Evolutionary conservation across 75 land plant species (phyloP).

Genomic region (Chamaecyparis obtusa): DNA sequence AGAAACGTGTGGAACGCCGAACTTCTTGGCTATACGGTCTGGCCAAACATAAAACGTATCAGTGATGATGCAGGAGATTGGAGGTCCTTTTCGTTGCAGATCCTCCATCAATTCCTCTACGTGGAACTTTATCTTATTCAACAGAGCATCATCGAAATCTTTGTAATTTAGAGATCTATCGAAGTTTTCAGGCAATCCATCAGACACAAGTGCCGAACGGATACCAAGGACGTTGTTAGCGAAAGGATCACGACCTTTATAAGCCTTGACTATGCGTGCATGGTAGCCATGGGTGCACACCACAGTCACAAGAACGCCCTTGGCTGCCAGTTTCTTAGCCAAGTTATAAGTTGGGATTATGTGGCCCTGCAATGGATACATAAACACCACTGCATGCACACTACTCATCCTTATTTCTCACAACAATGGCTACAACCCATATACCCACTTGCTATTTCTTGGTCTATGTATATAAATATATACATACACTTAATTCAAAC

Average conservation of each 20-base stretch:
- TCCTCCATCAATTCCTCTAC: conserved; percentile 28
- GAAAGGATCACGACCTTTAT: neutral
- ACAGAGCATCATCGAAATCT: conserved; percentile 21
- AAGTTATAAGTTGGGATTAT: conserved; percentile 19
- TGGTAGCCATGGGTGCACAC: too few species aligned
- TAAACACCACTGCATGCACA: conserved; percentile 8
- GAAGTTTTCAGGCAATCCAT: neutral
- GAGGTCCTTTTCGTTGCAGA: too few species aligned
- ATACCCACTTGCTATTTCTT: too few species aligned
- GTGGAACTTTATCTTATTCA: conserved; percentile 25
- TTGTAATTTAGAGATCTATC: conserved; percentile 42
- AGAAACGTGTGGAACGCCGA: too few species aligned
- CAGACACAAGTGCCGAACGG: conserved; percentile 21
- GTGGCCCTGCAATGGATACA: conserved; percentile 30
- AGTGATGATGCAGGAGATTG: too few species aligned
- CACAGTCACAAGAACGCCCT: too few species aligned
- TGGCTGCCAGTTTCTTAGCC: conserved; percentile 14
- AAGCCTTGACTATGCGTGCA: neutral
- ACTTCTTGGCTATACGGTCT: too few species aligned
- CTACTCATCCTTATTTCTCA: neutral
- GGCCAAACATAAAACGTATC: too few species aligned
- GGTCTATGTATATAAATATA: too few species aligned
- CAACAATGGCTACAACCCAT: too few species aligned
- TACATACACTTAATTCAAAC: too few species aligned
- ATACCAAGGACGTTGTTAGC: conserved; percentile 17